phyloP scores from a whole-genome alignment of 1,284 basidiomycete genomes.

The Flammula alnicola region DNA sequence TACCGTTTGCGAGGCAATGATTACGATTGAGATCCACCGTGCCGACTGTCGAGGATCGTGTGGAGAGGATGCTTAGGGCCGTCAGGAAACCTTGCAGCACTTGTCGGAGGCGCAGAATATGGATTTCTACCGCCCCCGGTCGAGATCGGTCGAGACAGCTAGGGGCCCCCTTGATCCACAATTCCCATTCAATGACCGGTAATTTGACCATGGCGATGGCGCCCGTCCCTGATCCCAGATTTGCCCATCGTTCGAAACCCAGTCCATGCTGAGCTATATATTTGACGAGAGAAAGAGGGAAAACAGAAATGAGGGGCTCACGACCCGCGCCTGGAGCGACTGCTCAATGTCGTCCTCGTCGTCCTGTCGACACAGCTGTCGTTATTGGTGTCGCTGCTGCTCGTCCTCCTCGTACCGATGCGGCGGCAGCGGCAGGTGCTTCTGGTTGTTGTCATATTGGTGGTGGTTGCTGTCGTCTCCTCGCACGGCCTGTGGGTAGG shows the following conservation, averaged over 20 bases:
- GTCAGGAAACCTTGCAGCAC: constrained; percentile 47
- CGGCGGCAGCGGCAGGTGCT: too few species aligned
- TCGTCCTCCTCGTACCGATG: too few species aligned
- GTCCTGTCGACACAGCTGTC: too few species aligned
- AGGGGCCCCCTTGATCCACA: constrained; percentile 17
- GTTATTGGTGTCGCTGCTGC: too few species aligned
- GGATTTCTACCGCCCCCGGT: constrained; percentile 29
- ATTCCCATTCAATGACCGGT: constrained; percentile 22
- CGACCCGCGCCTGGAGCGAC: too few species aligned
- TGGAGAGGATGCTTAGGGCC: constrained; percentile 57
- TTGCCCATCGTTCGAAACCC: constrained; percentile 38
- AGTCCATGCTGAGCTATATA: constrained; percentile 2
- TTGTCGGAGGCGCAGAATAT: constrained; percentile 38
- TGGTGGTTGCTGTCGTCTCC: too few species aligned
- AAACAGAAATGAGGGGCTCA: too few species aligned
- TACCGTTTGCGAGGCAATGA: too few species aligned
- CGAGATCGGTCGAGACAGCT: constrained; percentile 28
- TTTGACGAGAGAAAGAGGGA: not conserved
- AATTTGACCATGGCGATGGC: constrained; percentile 35
- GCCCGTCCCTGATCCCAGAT: constrained; percentile 37
- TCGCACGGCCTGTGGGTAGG: too few species aligned
- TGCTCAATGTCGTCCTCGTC: too few species aligned
- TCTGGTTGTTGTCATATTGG: too few species aligned
- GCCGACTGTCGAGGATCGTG: constrained; percentile 63
- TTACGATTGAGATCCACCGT: constrained; percentile 57